Base-by-base conservation (phyloP, 2,329 filamentous ascomycete species). In the Fusarium proliferatum region DNA sequence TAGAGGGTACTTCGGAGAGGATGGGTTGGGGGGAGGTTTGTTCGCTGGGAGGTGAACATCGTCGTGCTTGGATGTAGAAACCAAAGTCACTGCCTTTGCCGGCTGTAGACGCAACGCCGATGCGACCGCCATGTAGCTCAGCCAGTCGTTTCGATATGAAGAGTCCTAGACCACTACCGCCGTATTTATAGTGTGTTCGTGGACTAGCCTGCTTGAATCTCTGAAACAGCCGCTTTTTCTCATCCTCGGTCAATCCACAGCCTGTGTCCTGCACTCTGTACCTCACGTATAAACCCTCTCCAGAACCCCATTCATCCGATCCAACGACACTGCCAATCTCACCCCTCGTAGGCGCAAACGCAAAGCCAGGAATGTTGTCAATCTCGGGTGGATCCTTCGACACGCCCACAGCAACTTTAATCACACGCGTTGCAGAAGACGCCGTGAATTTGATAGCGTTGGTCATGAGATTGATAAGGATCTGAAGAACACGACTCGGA, bases 361-460 rank as follows among this genome's bases (percentile, higher is more conserved):
- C 48, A 17, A 76, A 76, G 1, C 63, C 73, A 9, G 71, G 62
- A 9, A 45, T 56, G 1, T 38, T 19, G 0, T 30, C 30, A 3
- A 36, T 60, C 2, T 58, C 38, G 0, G 74, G 74, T 1, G 56
- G 55, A 0, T 39, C 30, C 9, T 41, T 53, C 0, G 86, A 87
- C 2, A 87, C 88, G 9, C 83, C 85, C 0, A 89, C 81, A 0
- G 85, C 84, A 3, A 90, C 86, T 9, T 84, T 86, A 56, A 90
- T 89, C 2, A 55, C 23, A 9, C 82, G 61, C 8, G 66, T 75
- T 1, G 39, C 45, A 82, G 56, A 76, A 26, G 62, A 80, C 34
- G 61, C 79, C 17, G 93, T 95, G 78, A 95, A 95, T 74, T 95
- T 95, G 80, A 95, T 92, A 0, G 93, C 92, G 75, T 95, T 95